These are phyloP conservation scores for Diospyros lotus DNA, from an alignment of 148 eudicot genomes.

Conservation along the genomic window DNA sequence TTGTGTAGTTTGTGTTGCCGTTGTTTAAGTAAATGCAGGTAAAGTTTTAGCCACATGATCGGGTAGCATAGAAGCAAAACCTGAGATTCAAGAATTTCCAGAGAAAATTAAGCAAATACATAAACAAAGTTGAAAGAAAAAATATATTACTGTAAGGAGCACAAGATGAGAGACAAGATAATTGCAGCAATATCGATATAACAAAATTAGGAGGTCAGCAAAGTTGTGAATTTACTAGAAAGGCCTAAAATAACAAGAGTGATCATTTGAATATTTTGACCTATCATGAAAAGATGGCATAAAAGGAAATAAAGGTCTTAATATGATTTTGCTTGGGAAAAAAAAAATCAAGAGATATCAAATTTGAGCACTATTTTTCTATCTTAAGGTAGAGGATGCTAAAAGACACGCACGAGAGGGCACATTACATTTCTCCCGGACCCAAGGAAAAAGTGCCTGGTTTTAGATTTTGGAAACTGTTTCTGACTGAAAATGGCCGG, in stretches of 20 bases:
- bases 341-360: not conserved
- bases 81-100: constrained; percentile 26
- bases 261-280: too few relatives aligned
- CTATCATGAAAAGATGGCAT: not conserved
- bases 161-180: not conserved
- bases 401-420: too few relatives aligned
- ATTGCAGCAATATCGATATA: not conserved
- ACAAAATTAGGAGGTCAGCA: not conserved
- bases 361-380: not conserved
- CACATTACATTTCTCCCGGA: too few relatives aligned
- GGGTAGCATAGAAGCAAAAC: constrained; percentile 74
- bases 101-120: not conserved
- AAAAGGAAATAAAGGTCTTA: not conserved
- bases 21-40: constrained; percentile 78
- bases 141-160: not conserved
- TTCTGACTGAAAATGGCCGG: too few relatives aligned
- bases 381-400: not conserved
- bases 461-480: too few relatives aligned
- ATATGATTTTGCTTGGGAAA: not conserved
- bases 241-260: too few relatives aligned
- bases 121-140: not conserved
- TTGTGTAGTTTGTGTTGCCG: constrained; percentile 61
- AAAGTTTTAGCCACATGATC: constrained; percentile 65
- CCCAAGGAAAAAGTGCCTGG: too few relatives aligned
- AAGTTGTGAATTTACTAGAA: too few relatives aligned